Evolutionary conservation across 208 protist species (phyloP).

Genomic region (Angomonas deanei): DNA sequence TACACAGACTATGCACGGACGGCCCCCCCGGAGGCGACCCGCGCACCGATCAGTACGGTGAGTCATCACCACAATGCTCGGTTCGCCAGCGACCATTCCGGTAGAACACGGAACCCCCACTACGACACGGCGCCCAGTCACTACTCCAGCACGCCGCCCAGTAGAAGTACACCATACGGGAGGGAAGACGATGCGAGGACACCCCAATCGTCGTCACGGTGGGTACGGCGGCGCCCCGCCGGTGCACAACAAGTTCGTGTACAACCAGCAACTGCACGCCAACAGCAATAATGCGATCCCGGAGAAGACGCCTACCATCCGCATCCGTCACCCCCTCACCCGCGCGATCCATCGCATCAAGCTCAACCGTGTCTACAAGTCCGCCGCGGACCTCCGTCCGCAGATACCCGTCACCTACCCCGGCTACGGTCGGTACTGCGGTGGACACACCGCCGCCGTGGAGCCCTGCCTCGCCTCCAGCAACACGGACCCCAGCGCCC

Average conservation of each 20-base stretch:
- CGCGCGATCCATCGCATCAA: conserved; percentile 44
- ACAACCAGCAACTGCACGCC: conserved; percentile 44
- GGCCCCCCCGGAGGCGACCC: not conserved
- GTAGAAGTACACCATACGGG: too few relatives aligned
- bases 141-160: too few relatives aligned
- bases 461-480: not conserved
- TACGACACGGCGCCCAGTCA: too few relatives aligned
- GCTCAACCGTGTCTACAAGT: conserved; percentile 59
- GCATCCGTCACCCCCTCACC: conserved; percentile 35
- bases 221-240: not conserved
- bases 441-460: conserved; percentile 1
- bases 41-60: too few relatives aligned
- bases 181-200: not conserved
- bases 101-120: too few relatives aligned
- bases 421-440: too few relatives aligned
- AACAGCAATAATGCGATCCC: conserved; percentile 67
- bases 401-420: too few relatives aligned
- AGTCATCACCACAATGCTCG: too few relatives aligned
- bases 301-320: conserved; percentile 57
- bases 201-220: not conserved
- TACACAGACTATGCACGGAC: too few relatives aligned
- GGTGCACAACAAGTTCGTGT: conserved; percentile 42
- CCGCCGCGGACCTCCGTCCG: conserved; percentile 37
- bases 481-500: not conserved
- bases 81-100: too few relatives aligned